Evolutionary conservation across 768 basidiomycete genomes (phyloP).

Genomic region (Austroboletus eburneus): DNA sequence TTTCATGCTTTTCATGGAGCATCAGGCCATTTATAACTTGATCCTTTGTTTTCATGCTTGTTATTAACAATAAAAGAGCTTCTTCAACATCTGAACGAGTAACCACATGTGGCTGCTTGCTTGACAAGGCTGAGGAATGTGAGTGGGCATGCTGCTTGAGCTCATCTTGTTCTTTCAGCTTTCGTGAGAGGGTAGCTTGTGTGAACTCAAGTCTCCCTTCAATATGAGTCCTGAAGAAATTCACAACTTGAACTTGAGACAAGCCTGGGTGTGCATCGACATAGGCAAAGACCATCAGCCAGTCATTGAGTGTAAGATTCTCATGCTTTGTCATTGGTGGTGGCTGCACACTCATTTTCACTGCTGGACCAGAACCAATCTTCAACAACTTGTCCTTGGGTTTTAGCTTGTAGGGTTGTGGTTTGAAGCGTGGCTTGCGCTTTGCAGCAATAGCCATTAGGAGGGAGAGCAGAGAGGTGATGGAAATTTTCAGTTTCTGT

Average conservation of each 20-base stretch:
- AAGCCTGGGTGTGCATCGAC: not conserved
- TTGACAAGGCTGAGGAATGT: not conserved
- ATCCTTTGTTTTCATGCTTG: not conserved
- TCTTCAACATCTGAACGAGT: not conserved
- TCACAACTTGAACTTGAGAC: not conserved
- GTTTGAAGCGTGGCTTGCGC: not conserved
- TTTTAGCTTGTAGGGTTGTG: not conserved
- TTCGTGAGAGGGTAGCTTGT: not conserved
- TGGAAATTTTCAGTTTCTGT: too few species aligned
- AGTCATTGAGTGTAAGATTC: not conserved
- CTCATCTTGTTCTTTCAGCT: not conserved
- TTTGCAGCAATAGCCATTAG: not conserved
- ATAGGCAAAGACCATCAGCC: not conserved
- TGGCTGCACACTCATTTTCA: not conserved
- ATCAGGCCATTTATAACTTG: not conserved
- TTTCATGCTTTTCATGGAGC: not conserved
- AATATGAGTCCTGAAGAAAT: not conserved
- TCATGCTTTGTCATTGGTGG: not conserved
- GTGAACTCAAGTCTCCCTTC: not conserved
- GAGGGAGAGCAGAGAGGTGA: not conserved
- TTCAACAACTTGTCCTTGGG: not conserved
- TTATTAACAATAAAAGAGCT: not conserved
- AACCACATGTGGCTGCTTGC: not conserved
- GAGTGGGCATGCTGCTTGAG: not conserved
- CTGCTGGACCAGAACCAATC: not conserved